Percentiles rank a stretch among this genome's conserved stretches.
phyloP scores from a whole-genome alignment of 306 rosid species.

The Cucurbita moschata region DNA sequence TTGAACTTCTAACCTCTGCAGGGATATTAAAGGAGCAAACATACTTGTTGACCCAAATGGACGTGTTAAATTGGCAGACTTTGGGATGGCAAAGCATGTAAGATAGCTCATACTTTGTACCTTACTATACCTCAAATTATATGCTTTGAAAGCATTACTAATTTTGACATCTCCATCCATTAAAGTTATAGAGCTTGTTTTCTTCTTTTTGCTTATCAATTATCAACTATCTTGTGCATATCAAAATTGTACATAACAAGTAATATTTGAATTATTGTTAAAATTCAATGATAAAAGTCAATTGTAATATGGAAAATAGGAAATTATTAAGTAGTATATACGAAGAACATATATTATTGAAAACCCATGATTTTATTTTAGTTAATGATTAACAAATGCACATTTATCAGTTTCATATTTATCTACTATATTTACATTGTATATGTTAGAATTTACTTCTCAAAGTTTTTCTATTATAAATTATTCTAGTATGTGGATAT shows the following conservation, averaged over 20 bases:
- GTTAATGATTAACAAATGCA: not conserved
- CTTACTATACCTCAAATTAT: not conserved
- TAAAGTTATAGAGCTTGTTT: not conserved
- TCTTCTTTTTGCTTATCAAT: not conserved
- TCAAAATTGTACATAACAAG: not conserved
- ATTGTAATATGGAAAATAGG: not conserved
- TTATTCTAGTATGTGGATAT: no score
- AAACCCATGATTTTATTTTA: not conserved
- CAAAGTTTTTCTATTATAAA: not conserved
- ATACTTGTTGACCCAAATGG: conserved; percentile 93
- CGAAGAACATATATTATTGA: not conserved
- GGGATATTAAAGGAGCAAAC: conserved; percentile 99
- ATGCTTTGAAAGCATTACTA: not conserved
- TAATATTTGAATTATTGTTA: not conserved
- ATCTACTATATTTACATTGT: not conserved
- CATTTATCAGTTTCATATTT: not conserved
- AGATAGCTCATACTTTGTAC: conserved; percentile 12
- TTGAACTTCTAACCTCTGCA: conserved; percentile 22
- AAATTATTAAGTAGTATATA: not conserved
- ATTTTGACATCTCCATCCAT: not conserved
- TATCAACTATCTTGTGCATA: not conserved
- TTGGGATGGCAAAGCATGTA: conserved; percentile 99
- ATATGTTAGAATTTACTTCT: not conserved
- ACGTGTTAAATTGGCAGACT: conserved; percentile 89
- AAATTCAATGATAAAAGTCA: not conserved